These are phyloP conservation scores for Syncephalastrum contaminatum DNA, from an alignment of 371 early-diverging fungal genomes.

Conservation along the genomic window DNA sequence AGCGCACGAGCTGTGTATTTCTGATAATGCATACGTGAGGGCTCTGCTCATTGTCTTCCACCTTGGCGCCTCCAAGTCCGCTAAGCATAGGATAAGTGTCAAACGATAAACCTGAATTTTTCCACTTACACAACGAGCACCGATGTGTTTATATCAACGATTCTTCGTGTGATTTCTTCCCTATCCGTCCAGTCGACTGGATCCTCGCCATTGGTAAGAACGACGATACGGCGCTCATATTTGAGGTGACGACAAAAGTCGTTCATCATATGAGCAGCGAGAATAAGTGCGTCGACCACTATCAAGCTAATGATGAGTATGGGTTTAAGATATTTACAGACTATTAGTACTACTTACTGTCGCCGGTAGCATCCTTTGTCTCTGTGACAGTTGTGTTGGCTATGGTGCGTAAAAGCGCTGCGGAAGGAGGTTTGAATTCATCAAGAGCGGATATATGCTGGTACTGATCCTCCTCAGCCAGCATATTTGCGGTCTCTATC, in stretches of 20 bases:
- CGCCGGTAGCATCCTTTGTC: conserved; percentile 24
- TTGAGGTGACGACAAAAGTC: conserved; percentile 60
- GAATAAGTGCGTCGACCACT: conserved; percentile 67
- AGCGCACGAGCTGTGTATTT: not conserved
- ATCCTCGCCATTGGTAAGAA: conserved; percentile 62
- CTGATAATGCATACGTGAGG: no score
- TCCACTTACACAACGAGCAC: conserved; percentile 57
- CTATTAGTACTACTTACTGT: conserved; percentile 33
- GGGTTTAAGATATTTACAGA: not conserved
- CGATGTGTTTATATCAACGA: conserved; percentile 39
- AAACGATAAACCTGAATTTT: not conserved
- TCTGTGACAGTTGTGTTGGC: conserved; percentile 32
- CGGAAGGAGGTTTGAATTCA: conserved; percentile 18
- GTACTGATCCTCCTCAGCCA: conserved; percentile 28
- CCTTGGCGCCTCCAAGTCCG: not conserved
- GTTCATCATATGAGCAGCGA: conserved; percentile 57
- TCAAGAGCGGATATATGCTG: conserved; percentile 23
- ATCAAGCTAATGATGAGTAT: not conserved
- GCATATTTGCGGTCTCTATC: conserved; percentile 30
- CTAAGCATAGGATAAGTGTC: not conserved
- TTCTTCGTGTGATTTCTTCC: conserved; percentile 38
- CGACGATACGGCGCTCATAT: conserved; percentile 61
- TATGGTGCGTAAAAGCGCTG: conserved; percentile 20
- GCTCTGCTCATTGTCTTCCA: no score
- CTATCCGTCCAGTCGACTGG: conserved; percentile 50